Conservation (phyloP, 2,329 filamentous ascomycete genomes). For the Diplodia seriata region DNA sequence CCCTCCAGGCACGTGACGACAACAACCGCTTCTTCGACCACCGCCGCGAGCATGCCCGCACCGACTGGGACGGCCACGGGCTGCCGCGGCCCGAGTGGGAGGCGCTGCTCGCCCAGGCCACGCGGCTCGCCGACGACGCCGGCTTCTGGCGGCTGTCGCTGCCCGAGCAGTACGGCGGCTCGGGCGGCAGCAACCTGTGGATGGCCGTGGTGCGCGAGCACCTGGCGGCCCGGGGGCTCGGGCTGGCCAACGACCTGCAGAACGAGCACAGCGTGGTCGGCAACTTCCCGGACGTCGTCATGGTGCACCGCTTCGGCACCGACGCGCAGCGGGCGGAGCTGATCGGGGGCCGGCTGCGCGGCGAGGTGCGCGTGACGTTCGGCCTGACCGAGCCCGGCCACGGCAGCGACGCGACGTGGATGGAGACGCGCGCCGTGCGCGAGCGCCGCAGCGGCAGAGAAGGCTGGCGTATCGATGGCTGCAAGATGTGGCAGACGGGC, state of each 20-base stretch:
- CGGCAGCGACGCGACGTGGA: conserved; percentile 68
- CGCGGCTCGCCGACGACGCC: conserved; percentile 62
- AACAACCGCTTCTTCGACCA: conserved; percentile 72
- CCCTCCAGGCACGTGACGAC: conserved; percentile 62
- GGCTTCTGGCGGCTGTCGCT: conserved; percentile 67
- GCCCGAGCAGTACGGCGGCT: conserved; percentile 63
- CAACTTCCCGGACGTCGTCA: conserved; percentile 68
- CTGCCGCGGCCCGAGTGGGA: conserved; percentile 67
- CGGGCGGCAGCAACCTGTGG: conserved; percentile 64
- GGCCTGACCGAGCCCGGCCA: conserved; percentile 68
- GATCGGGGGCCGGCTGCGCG: conserved; percentile 60
- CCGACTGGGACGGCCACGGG: conserved; percentile 65
- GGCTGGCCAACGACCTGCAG: conserved; percentile 69
- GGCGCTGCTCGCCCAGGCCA: conserved; percentile 57
- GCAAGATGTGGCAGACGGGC: conserved; percentile 71
- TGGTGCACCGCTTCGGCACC: conserved; percentile 67
- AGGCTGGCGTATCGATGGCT: conserved; percentile 63
- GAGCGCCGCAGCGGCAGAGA: conserved; percentile 52
- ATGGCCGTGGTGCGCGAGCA: conserved; percentile 69
- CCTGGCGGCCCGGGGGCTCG: conserved; percentile 64
- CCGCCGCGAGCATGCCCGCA: conserved; percentile 66
- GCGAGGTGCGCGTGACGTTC: conserved; percentile 65
- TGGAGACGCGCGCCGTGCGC: conserved; percentile 61
- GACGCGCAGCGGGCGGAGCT: conserved; percentile 61
- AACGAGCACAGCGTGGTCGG: conserved; percentile 69